These are phyloP conservation scores for Moricandia moricandioides DNA, from an alignment of 345 rosid species.

Conservation along the genomic window DNA sequence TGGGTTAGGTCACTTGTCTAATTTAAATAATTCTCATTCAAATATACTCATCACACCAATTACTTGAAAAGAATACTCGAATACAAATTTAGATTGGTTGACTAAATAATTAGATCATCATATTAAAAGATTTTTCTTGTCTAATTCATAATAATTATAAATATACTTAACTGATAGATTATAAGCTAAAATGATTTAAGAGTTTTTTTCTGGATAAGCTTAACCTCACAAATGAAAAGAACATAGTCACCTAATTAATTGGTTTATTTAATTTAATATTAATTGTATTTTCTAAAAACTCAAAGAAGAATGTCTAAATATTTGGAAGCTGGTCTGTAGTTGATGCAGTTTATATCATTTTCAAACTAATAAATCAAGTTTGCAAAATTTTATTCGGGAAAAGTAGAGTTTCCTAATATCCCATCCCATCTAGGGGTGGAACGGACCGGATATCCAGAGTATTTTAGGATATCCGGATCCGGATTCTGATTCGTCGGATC, in stretches of 20 bases:
- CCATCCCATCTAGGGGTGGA: too few species aligned
- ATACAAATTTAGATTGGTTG: not conserved
- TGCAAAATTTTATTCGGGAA: not conserved
- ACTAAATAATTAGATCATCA: not conserved
- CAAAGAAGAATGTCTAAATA: not conserved
- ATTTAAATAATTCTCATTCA: constrained; percentile 19
- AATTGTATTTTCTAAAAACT: not conserved
- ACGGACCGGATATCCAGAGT: too few species aligned
- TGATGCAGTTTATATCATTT: not conserved
- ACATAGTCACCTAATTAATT: not conserved
- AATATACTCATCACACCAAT: not conserved
- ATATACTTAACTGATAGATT: not conserved
- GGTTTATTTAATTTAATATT: not conserved
- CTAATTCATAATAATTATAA: not conserved
- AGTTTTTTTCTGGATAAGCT: not conserved
- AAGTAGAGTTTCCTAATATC: not conserved
- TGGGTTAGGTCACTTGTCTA: constrained; percentile 39
- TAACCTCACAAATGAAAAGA: not conserved
- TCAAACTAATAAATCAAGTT: not conserved
- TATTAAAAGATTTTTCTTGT: not conserved
- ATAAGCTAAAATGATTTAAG: not conserved
- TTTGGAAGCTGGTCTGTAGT: not conserved
- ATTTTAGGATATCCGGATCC: too few species aligned
- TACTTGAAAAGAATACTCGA: not conserved
- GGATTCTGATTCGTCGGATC: too few species aligned